A percentile compares a stretch with the other conserved stretches of the same genome.
phyloP scores from a whole-genome alignment of 2,329 filamentous ascomycete species.

The Hyphodiscus sp. region DNA sequence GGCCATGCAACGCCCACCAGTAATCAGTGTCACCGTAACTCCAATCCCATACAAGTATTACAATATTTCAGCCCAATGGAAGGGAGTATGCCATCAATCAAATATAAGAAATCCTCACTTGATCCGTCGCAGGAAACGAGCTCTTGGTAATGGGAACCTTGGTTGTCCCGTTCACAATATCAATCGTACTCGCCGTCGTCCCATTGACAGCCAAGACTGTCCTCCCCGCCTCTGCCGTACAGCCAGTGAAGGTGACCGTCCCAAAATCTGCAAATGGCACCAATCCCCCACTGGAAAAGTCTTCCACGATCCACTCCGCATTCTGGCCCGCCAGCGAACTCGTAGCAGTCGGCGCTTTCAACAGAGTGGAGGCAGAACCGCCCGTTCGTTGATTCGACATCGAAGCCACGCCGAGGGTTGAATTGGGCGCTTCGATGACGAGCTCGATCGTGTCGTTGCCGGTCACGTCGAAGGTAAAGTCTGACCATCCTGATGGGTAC shows the following conservation, averaged over 20 bases:
- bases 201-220: neutral
- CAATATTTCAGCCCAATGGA: too few relatives aligned
- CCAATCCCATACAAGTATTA: too few relatives aligned
- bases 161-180: neutral
- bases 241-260: constrained; percentile 2
- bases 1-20: too few relatives aligned
- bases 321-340: neutral
- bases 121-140: neutral
- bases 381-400: neutral
- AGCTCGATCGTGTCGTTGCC: neutral
- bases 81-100: too few relatives aligned
- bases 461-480: neutral
- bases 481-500: neutral
- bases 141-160: neutral
- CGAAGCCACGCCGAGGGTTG: neutral
- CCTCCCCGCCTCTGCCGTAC: neutral
- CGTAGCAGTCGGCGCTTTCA: neutral
- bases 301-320: constrained; percentile 4
- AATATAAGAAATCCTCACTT: neutral
- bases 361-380: neutral
- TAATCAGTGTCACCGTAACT: too few relatives aligned
- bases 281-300: constrained; percentile 1
- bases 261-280: constrained; percentile 5
- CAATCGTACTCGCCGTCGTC: neutral
- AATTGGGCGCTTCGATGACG: neutral